Evolutionary conservation across 176 grass and related monocot species (phyloP), one percentile per base, ranked within the genome.

Genomic region (Hyparrhenia diplandra): DNA sequence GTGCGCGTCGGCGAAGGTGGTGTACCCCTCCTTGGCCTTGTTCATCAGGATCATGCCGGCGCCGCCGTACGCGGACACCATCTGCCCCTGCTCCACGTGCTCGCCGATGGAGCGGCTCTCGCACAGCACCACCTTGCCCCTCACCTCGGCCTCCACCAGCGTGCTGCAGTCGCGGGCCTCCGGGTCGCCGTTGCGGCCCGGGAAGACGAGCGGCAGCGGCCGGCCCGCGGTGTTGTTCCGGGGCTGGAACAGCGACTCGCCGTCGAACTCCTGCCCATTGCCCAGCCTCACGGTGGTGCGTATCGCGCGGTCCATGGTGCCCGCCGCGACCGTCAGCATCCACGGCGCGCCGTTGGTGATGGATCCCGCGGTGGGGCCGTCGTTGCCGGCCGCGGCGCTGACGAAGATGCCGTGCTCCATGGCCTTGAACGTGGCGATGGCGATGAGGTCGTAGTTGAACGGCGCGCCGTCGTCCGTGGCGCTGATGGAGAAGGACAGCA

Each of bases 41-140:
- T 89, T 91, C 84, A 88, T 85, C 5, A 94, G 65, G 86, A 94
- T 89, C 87, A 94, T 91, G 52, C 82, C 92, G 9, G 79, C 82
- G 67, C 79, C 89, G 29, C 83, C 75, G 64, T 90, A 85, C 6
- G 75, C 80, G 5, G 82, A 60, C 45, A 94, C 86, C 12, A 34
- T 37, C 62, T 88, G 82, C 1, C 81, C 89, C 75, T 86, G 80
- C 77, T 90, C 91, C 8, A 80, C 80, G 59, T 82, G 81, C 77
- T 73, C 65, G 10, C 17, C 57, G 71, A 76, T 43, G 4, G 74
- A 24, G 21, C 60, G 73, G 83, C 76, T 85, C 84, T 80, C 92
- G n/a, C n/a, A 94, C 37, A 94, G 46, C 39, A 94, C 92, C 66
- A 94, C 85, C 83, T 89, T 94, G 3, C 89, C 89, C 4, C 28